phyloP scores from a whole-genome alignment of 163 green algal genomes.

The Trebouxiophyceae sp. region DNA sequence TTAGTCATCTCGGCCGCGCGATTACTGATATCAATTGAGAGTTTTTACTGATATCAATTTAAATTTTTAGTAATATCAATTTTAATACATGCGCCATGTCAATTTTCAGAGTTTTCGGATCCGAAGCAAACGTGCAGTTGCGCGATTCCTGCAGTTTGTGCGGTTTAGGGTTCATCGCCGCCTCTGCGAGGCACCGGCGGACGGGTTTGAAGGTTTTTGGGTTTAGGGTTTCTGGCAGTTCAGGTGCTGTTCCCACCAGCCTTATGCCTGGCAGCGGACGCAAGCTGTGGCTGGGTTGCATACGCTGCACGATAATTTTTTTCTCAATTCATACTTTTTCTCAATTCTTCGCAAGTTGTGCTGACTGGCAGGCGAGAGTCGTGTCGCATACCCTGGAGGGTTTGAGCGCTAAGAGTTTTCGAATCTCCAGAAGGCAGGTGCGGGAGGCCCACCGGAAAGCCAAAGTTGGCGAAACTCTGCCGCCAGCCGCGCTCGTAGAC shows the following conservation, averaged over 20 bases:
- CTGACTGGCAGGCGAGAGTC: not conserved
- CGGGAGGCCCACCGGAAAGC: conserved; percentile 45
- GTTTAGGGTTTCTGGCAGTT: too few species aligned
- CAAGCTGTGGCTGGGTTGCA: not conserved
- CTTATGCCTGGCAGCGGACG: not conserved
- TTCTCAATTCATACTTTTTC: not conserved
- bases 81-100: not conserved
- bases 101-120: not conserved
- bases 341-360: not conserved
- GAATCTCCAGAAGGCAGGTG: not conserved
- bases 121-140: not conserved
- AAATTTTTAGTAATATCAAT: too few species aligned
- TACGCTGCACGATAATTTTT: not conserved
- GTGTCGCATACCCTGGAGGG: not conserved
- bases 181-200: too few species aligned
- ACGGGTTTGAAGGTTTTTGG: too few species aligned
- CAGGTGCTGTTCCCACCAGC: too few species aligned
- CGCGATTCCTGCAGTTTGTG: too few species aligned
- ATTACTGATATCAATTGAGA: too few species aligned
- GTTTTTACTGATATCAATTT: too few species aligned
- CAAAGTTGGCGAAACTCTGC: conserved; percentile 80
- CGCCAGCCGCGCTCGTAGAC: conserved; percentile 95
- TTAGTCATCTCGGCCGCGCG: too few species aligned
- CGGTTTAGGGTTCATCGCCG: too few species aligned
- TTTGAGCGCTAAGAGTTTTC: not conserved